Base-by-base conservation (phyloP, 495 filamentous ascomycete genomes). In the Podospora anserina region DNA sequence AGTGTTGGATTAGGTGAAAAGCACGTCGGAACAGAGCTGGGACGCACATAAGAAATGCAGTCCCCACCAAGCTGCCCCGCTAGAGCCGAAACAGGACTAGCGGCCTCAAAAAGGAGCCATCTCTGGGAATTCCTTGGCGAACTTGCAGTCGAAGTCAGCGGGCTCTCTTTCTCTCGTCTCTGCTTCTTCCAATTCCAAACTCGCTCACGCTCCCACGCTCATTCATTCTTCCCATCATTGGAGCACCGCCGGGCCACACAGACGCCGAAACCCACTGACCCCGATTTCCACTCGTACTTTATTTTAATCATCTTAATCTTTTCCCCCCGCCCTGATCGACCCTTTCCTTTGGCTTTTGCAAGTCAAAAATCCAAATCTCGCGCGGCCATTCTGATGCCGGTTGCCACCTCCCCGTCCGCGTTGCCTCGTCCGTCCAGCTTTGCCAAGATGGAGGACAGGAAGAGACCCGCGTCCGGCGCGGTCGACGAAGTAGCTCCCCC, bases 391-490 rank as follows among this genome's bases (percentile, higher is more conserved):
- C 90, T 91, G 83, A 92, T 92, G 91, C 89, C 89, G 88, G 84
- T 89, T 86, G 85, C 88, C 79, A 89, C 91, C 82, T 86, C 87
- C 72, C 82, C 85, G 78, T 84, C 89, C 79, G 84, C 89, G 81
- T 81, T 83, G 83, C 86, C 91, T 85, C 85, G 87, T 82, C 85
- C 88, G 76, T 82, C 84, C 78, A 80, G 80, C 78, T 77, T 82
- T 80, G 84, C 89, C 86, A 97, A 93, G 86, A 97, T 97, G 93
- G 93, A 97, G 84, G 92, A 96, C 84, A 92, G 93, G 88, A 97
- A 97, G 85, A 88, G 93, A 87, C 89, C 92, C 72, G 90, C 92
- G 70, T 82, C 87, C 65, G 81, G 83, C 76, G 89, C 88, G 72
- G 81, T 87, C 76, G 92, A 94, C 79, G 91, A 94, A 62, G 82